Base-by-base conservation (phyloP, 2,329 filamentous ascomycete genomes). In the Leptographium galeiforme region DNA sequence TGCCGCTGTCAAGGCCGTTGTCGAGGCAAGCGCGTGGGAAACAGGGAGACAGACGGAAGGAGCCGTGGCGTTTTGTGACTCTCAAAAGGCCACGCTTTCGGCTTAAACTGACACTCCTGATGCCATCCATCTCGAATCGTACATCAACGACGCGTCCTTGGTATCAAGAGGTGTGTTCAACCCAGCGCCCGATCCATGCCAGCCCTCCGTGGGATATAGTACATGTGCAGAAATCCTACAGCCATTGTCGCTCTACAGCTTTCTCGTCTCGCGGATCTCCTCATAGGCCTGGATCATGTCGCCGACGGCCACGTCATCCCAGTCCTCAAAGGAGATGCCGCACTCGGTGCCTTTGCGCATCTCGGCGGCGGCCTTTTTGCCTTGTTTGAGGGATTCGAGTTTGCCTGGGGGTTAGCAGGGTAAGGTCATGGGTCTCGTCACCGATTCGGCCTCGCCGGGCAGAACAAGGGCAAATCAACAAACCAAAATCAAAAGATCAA, bases 261-360 rank as follows among this genome's bases (percentile, higher is more conserved):
- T 66, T 57, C 88, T 76, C 74, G 85, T 85, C 69, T 93, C 87
- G 53, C 68, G 70, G 18, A 82, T 76, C 68, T 90, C 85, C 63
- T 95, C 88, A 63, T 90, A 95, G 38, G 82, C 84, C 71, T 97
- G 93, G 57, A 98, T 78, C 66, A 84, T 79, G 69, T 98, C 93
- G 33, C 91, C 93, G 14, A 81, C 73, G 63, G 84, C 67, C 64
- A 97, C 85, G 25, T 81, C 85, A 48, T 85, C 75, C 81, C 89
- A 98, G 36, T 75, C 77, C 4, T 85, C 81, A 62, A 98, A 91
- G 51, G 81, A 82, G 60, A 98, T 84, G 59, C 93, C 93, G 62
- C 93, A 98, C 68, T 98, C 93, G n/a, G 78, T 81, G 55, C 89
- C 90, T 70, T 95, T 97, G 62, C 82, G 82, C 82, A 95, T 93